A percentile compares a stretch with the other conserved stretches of the same genome.
Conservation (phyloP, 2,329 filamentous ascomycete genomes). For the Fusarium tjaetaba region DNA sequence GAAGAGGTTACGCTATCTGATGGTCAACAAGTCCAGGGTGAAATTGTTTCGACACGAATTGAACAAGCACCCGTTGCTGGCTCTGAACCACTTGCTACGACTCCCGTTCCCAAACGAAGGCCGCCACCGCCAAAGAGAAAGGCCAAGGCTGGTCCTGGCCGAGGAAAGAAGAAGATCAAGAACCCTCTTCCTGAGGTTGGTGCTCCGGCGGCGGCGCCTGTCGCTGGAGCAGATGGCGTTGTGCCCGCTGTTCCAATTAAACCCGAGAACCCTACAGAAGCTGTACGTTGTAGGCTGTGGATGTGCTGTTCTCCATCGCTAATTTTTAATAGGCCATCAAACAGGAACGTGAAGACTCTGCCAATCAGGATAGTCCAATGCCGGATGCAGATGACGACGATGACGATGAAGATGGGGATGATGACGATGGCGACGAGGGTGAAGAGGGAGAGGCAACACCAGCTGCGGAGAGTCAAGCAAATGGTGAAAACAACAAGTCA, state of each 20-base stretch:
- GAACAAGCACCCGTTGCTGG: slow-evolving; percentile 56
- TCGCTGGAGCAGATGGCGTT: slow-evolving; percentile 50
- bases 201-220: slow-evolving; percentile 48
- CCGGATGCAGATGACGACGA: slow-evolving; percentile 61
- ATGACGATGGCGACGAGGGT: slow-evolving; percentile 59
- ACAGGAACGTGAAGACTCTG: slow-evolving; percentile 55
- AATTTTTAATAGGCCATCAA: slow-evolving; percentile 50
- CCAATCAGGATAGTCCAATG: slow-evolving; percentile 63
- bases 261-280: slow-evolving; percentile 51
- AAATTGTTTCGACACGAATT: slow-evolving; percentile 73
- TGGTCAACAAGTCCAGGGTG: slow-evolving; percentile 82
- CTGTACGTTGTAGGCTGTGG: slow-evolving; percentile 20
- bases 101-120: slow-evolving; percentile 62
- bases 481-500: slow-evolving; percentile 44
- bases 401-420: slow-evolving; percentile 59
- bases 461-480: slow-evolving; percentile 42
- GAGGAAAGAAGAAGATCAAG: slow-evolving; percentile 83
- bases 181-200: slow-evolving; percentile 52
- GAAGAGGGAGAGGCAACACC: slow-evolving; percentile 56
- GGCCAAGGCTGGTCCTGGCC: slow-evolving; percentile 76
- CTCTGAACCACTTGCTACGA: slow-evolving; percentile 62
- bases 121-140: slow-evolving; percentile 84
- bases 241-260: slow-evolving; percentile 52
- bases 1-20: slow-evolving; percentile 85
- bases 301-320: slow-evolving; percentile 8